Evolutionary conservation across 2,329 filamentous ascomycete genomes (phyloP), one percentile per base, ranked within the genome.

Genomic region (Verticillium isaacii): DNA sequence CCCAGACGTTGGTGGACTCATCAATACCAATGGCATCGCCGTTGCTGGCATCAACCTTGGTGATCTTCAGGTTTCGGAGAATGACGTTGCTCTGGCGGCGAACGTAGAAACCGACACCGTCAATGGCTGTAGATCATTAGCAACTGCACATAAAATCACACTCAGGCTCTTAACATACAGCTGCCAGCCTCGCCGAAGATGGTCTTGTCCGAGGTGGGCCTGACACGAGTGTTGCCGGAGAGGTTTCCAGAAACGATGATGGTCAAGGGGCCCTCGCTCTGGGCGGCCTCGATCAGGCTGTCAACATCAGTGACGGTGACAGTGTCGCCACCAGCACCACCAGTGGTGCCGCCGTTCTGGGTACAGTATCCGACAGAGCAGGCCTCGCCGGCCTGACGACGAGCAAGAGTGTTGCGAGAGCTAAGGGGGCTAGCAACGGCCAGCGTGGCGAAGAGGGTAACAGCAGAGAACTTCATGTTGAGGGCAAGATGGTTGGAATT

Each of bases 1-100:
- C 69, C 78, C 79, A 81, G 45, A 87, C 76, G 61, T 82, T 82
- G 6, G 69, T 77, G 0, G 77, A 74, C 3, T 70, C 68, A 61
- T 85, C 78, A 3, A 86, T 76, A 1, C 78, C 77, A 60, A 87
- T 76, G 45, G 81, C 78, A 69, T 87, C 84, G 17, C 84, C 84
- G 61, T 82, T 79, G 25, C 74, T 70, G 2, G 84, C 84, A 41
- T 81, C 81, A 36, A 76, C 73, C 9, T 74, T 71, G 7, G 77
- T 73, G 2, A 84, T 79, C 65, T 80, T 81, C 45, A 87, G 69
- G 73, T 87, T 86, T 57, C 80, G 81, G 59, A 87, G 70, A 64
- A 87, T 85, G 61, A 87, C 83, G 66, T 87, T 86, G 63, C 70
- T 77, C 19, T 76, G 74, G 12, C 73, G 73, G 64, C 79, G 77